phyloP scores from a whole-genome alignment of 371 early-diverging fungal species.

The Rhizomucor miehei region DNA sequence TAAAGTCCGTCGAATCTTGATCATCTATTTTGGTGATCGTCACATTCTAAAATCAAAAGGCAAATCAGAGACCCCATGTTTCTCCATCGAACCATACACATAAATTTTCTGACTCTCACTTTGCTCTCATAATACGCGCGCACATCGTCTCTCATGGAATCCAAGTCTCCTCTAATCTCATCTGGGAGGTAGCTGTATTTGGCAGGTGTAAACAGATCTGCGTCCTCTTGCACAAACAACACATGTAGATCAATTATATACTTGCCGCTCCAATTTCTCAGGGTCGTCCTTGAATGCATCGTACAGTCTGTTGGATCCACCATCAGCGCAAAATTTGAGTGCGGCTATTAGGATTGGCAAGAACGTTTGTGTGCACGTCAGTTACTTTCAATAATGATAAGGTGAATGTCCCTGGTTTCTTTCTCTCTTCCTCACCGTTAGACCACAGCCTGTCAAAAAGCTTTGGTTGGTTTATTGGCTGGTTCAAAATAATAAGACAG shows the following conservation, averaged over 20 bases:
- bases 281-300: constrained; percentile 54
- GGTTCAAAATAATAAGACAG: constrained; percentile 37
- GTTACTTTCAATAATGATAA: not conserved
- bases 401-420: no score
- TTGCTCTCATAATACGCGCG: constrained; percentile 59
- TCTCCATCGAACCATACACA: not conserved
- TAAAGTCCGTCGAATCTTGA: constrained; percentile 84
- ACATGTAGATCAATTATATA: not conserved
- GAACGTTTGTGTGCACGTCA: not conserved
- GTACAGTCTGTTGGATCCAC: constrained; percentile 86
- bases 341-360: constrained; percentile 40
- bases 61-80: not conserved
- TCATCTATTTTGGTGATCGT: constrained; percentile 47
- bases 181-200: constrained; percentile 69
- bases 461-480: constrained; percentile 27
- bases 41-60: constrained; percentile 41
- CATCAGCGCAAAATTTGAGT: constrained; percentile 81
- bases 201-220: not conserved
- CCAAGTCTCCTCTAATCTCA: constrained; percentile 82
- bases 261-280: constrained; percentile 42
- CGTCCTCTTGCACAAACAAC: not conserved
- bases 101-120: constrained; percentile 14
- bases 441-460: constrained; percentile 32
- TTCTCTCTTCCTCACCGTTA: constrained; percentile 19
- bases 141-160: constrained; percentile 73